Percentiles rank a stretch among this genome's conserved stretches.
Evolutionary conservation across 768 basidiomycete species (phyloP).

Genomic region (Neoboletus brunneissimus): DNA sequence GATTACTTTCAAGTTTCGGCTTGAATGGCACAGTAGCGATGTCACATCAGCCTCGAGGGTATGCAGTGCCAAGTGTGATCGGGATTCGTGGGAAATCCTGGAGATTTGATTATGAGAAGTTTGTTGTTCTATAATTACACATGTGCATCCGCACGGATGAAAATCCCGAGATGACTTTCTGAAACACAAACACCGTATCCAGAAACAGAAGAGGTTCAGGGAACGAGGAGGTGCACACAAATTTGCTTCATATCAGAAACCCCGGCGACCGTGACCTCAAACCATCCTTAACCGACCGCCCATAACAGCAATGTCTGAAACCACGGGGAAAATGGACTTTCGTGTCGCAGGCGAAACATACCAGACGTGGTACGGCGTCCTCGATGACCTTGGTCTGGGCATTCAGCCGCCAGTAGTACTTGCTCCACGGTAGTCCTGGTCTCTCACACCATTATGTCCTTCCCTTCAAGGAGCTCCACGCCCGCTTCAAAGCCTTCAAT

Average conservation of each 20-base stretch:
- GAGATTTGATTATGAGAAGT: not conserved
- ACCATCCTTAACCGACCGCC: not conserved
- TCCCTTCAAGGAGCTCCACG: slow-evolving; percentile 35
- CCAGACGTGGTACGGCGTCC: slow-evolving; percentile 39
- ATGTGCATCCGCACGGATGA: not conserved
- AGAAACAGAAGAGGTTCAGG: not conserved
- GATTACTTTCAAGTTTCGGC: not conserved
- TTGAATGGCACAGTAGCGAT: no score
- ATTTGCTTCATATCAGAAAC: no score
- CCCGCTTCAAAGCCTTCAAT: slow-evolving; percentile 22
- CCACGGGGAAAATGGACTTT: slow-evolving; percentile 22
- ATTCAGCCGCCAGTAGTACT: no score
- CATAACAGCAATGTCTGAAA: slow-evolving; percentile 16
- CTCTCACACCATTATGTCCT: slow-evolving; percentile 39
- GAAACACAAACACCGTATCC: not conserved
- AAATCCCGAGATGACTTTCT: not conserved
- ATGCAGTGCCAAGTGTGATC: not conserved
- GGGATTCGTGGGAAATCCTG: not conserved
- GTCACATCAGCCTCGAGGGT: no score
- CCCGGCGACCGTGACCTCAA: no score
- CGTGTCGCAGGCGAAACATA: slow-evolving; percentile 21
- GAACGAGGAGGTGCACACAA: no score
- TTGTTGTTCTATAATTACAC: not conserved
- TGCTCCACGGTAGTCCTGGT: slow-evolving; percentile 37
- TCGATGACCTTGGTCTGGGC: no score